A percentile compares a stretch with the other conserved stretches of the same genome.
Evolutionary conservation across 2,329 filamentous ascomycete genomes (phyloP).

Genomic region (Helotiales sp.): DNA sequence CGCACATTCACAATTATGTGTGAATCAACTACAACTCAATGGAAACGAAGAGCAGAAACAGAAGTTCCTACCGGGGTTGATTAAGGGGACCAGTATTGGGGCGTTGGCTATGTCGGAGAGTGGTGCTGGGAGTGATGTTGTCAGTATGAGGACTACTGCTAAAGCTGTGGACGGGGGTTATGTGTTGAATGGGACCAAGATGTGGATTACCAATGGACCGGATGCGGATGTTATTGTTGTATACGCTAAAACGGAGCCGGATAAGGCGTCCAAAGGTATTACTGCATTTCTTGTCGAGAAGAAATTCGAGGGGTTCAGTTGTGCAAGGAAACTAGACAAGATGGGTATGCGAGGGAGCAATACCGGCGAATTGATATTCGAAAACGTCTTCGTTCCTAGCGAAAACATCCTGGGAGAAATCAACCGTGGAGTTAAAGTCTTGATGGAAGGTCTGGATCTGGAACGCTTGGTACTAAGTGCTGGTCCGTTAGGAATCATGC

Average conservation of each 20-base stretch:
- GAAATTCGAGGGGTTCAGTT: slow-evolving; percentile 72
- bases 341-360: slow-evolving; percentile 97
- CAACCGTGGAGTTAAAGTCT: slow-evolving; percentile 81
- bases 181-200: slow-evolving; percentile 73
- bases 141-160: slow-evolving; percentile 89
- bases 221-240: slow-evolving; percentile 92
- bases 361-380: slow-evolving; percentile 91
- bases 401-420: slow-evolving; percentile 79
- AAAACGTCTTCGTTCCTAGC: slow-evolving; percentile 82
- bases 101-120: slow-evolving; percentile 95
- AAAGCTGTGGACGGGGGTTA: slow-evolving; percentile 82
- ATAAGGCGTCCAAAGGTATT: slow-evolving; percentile 82
- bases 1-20: slow-evolving; percentile 92
- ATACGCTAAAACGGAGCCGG: slow-evolving; percentile 92
- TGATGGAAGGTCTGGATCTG: slow-evolving; percentile 96
- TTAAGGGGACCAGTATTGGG: slow-evolving; percentile 79
- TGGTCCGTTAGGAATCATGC: slow-evolving; percentile 92
- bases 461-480: slow-evolving; percentile 90
- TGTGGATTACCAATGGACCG: slow-evolving; percentile 99
- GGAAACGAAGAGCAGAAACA: slow-evolving; percentile 77
- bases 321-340: slow-evolving; percentile 91
- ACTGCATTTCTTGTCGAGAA: slow-evolving; percentile 89
- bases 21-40: slow-evolving; percentile 94
- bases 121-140: slow-evolving; percentile 87
- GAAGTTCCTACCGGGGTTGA: slow-evolving; percentile 76